These are phyloP conservation scores for Astrocystis sublimbata DNA, from an alignment of 495 filamentous ascomycete genomes.

Conservation along the genomic window DNA sequence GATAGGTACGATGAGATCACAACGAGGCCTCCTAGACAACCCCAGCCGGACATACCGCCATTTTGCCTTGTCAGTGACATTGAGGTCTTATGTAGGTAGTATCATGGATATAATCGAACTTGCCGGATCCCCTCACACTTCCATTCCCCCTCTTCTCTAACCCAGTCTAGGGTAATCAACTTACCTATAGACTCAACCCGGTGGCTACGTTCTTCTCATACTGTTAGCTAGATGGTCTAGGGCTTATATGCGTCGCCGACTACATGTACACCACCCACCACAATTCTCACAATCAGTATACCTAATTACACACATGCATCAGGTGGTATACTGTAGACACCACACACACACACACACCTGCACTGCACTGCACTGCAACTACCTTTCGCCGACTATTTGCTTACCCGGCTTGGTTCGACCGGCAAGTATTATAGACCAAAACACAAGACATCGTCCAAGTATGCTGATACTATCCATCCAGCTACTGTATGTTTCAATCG, in stretches of 20 bases:
- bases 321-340: no score
- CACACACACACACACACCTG: not conserved
- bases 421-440: no score
- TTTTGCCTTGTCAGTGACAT: not conserved
- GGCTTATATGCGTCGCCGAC: slow-evolving; percentile 1
- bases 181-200: not conserved
- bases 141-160: no score
- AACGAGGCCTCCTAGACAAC: slow-evolving; percentile 6
- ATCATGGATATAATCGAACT: not conserved
- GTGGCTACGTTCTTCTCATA: slow-evolving; percentile 1
- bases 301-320: not conserved
- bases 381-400: not conserved
- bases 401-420: not conserved
- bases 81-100: no score
- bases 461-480: no score
- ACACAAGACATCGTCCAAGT: no score
- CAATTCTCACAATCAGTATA: slow-evolving; percentile 1
- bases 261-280: slow-evolving; percentile 4
- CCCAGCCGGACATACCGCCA: slow-evolving; percentile 13
- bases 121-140: not conserved
- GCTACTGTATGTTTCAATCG: no score
- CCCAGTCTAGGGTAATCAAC: no score
- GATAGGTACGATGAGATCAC: slow-evolving; percentile 9
- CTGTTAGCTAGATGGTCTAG: no score
- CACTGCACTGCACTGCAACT: not conserved